These are phyloP conservation scores for Adansonia rubrostipa DNA, from an alignment of 441 rosid genomes.

Conservation along the genomic window DNA sequence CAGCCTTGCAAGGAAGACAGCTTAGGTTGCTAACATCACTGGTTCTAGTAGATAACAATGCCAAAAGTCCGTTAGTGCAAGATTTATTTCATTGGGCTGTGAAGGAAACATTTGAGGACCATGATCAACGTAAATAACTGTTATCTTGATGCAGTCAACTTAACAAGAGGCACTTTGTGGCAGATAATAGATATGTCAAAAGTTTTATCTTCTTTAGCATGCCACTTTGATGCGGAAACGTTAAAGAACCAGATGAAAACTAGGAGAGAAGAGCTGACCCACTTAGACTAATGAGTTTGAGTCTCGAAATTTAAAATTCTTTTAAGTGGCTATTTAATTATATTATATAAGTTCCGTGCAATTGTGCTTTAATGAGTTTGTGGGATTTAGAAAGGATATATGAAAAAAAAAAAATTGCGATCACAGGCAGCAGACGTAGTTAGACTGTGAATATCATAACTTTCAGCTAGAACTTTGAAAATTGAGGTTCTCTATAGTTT, in stretches of 20 bases:
- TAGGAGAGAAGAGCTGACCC: background rate
- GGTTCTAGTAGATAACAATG: background rate
- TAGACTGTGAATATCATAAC: background rate
- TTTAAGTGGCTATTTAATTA: background rate
- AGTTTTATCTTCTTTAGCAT: conserved; percentile 13
- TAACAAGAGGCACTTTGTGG: background rate
- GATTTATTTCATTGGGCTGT: background rate
- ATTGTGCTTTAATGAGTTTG: background rate
- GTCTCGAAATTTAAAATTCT: background rate
- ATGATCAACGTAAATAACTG: background rate
- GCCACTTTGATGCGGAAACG: background rate
- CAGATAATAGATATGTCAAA: background rate
- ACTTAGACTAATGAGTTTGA: background rate
- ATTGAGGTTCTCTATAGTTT: background rate
- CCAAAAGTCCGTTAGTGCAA: background rate
- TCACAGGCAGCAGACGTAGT: background rate
- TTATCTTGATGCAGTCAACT: background rate
- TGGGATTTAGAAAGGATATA: background rate
- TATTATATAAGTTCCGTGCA: background rate
- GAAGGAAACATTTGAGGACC: conserved; percentile 9
- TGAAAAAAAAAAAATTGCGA: background rate
- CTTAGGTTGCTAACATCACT: background rate
- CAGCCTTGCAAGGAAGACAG: background rate
- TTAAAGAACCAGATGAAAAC: conserved; percentile 11
- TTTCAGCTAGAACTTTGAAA: background rate